These are phyloP conservation scores for Alisma plantagoaquatica DNA, from an alignment of 106 monocot genomes.

Conservation along the genomic window DNA sequence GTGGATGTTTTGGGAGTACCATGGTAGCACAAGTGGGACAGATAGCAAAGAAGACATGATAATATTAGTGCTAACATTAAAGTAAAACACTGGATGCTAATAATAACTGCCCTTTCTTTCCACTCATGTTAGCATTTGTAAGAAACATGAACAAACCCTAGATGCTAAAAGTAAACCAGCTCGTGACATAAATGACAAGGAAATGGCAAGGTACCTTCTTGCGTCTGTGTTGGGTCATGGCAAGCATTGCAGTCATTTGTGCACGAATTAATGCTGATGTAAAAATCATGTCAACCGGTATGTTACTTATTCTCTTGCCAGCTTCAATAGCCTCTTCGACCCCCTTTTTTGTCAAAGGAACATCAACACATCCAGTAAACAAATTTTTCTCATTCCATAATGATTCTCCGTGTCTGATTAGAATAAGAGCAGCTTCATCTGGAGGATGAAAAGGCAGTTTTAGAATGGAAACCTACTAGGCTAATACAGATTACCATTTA, in stretches of 20 bases:
- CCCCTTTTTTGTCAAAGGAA: constrained; percentile 85
- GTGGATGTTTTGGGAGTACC: too few species aligned
- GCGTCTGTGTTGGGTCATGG: constrained; percentile 94
- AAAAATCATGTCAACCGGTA: constrained; percentile 86
- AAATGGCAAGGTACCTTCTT: constrained; percentile 49
- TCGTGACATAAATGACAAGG: constrained; percentile 2
- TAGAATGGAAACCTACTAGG: neutral
- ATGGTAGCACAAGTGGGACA: too few species aligned
- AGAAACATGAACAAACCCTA: neutral
- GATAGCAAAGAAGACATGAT: too few species aligned
- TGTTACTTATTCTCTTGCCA: constrained; percentile 86
- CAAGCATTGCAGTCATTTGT: constrained; percentile 99
- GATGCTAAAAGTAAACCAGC: neutral
- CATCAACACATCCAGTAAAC: constrained; percentile 98
- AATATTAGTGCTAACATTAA: too few species aligned
- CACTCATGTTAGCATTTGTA: constrained; percentile 1
- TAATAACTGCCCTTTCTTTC: too few species aligned
- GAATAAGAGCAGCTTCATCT: constrained; percentile 91
- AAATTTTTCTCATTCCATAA: constrained; percentile 99
- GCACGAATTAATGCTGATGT: constrained; percentile 91
- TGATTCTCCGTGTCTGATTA: constrained; percentile 95
- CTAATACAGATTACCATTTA: neutral
- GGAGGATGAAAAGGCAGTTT: constrained; percentile 9
- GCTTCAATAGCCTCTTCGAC: constrained; percentile 96
- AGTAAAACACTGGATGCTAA: too few species aligned